Evolutionary conservation across 2,329 filamentous ascomycete species (phyloP), one percentile per base, ranked within the genome.

Genomic region (Rutstroemia sp.): DNA sequence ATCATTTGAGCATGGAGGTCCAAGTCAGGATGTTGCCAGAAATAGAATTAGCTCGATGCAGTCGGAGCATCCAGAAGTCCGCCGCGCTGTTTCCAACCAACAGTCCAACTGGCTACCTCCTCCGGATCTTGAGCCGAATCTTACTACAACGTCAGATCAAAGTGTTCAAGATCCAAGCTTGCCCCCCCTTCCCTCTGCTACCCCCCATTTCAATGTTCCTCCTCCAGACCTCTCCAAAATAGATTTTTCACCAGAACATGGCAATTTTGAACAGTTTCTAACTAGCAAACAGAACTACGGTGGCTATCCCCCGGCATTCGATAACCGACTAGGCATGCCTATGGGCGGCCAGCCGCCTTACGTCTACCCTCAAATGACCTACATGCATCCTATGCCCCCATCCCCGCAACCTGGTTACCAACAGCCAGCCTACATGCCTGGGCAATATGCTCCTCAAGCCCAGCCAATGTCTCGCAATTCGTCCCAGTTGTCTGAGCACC

Each of bases 391-490:
- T 10, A 25, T 19, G 16, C 69, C 60, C 30, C 76, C 77, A 62
- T 76, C 76, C 9, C 78, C 79, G 23, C 72, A 73, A 52, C 67
- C 71, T 52, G 60, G 66, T n/a, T 82, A 74, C 61, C 75, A 76
- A 58, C 76, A 77, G 52, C 72, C 72, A 19, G 59, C 57, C 48
- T 68, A 68, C 51, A 66, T 67, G 21, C 67, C 68, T 9, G 63
- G 65, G n/a, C 69, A 70, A 55, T 72, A 72, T 59, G 61, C 59
- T 49, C 74, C 73, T 61, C 77, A 75, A 65, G 81, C 76, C 59
- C 81, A 87, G 70, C 75, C 76, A 42, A 92, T 96, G 87, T 94
- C 92, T 2, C 86, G 92, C 65, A 91, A 83, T 59, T 82, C 87
- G 2, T 95, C 90, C 2, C 88, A 94, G 71, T 80, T 87, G 56